phyloP scores from a whole-genome alignment of 768 basidiomycete species.

The Mycena venus region DNA sequence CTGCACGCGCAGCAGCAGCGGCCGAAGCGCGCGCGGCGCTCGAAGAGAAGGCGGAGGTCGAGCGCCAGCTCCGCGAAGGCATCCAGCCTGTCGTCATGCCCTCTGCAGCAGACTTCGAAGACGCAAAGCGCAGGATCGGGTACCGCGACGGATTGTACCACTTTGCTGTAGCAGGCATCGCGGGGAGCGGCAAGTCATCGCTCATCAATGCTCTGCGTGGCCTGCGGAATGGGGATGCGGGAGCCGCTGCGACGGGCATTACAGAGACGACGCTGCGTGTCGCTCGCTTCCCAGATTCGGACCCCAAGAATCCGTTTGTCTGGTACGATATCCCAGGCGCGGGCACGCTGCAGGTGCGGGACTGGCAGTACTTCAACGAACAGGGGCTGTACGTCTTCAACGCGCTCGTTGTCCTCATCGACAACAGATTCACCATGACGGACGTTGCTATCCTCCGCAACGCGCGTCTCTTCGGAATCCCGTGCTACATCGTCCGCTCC shows the following conservation, averaged over 20 bases:
- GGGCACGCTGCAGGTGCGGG: slow-evolving; percentile 44
- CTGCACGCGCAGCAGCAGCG: background rate
- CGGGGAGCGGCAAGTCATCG: background rate
- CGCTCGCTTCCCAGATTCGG: slow-evolving; percentile 40
- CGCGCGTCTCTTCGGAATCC: slow-evolving; percentile 45
- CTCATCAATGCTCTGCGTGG: background rate
- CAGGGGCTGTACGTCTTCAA: slow-evolving; percentile 54
- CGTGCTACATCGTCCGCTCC: slow-evolving; percentile 51
- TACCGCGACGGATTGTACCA: slow-evolving; percentile 34
- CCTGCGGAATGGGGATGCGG: slow-evolving; percentile 33
- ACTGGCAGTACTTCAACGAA: slow-evolving; percentile 52
- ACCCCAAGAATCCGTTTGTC: slow-evolving; percentile 35
- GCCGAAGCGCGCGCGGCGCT: background rate
- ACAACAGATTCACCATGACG: slow-evolving; percentile 45
- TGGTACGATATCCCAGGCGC: slow-evolving; percentile 34
- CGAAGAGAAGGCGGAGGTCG: slow-evolving; percentile 2
- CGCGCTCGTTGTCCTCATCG: slow-evolving; percentile 46
- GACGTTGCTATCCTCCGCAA: slow-evolving; percentile 41
- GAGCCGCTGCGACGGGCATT: slow-evolving; percentile 44
- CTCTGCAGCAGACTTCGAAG: slow-evolving; percentile 34
- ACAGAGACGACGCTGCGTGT: slow-evolving; percentile 41
- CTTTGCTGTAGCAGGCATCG: background rate
- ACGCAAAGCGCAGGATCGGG: slow-evolving; percentile 20
- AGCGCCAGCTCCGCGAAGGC: slow-evolving; percentile 13
- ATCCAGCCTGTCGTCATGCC: slow-evolving; percentile 40